Evolutionary conservation across 257 asterid genomes (phyloP).

Genomic region (Lavandula angustifolia): DNA sequence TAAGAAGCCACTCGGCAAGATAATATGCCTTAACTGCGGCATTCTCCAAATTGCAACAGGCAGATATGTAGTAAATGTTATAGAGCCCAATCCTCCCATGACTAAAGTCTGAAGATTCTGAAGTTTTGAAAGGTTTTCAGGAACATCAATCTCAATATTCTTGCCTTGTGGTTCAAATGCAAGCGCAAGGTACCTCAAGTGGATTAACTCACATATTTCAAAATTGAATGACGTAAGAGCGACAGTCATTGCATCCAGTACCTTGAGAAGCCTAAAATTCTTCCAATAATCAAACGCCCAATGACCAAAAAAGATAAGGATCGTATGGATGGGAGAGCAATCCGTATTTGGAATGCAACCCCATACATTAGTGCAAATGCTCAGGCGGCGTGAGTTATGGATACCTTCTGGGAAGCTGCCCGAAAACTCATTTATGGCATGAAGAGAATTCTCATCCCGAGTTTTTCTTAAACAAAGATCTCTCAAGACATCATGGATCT

Average conservation of each 20-base stretch:
- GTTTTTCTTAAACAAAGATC: slow-evolving; percentile 22
- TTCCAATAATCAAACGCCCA: slow-evolving; percentile 14
- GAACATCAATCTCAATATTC: not conserved
- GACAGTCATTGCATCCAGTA: not conserved
- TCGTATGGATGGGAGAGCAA: not conserved
- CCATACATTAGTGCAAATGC: not conserved
- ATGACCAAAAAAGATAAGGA: slow-evolving; percentile 7
- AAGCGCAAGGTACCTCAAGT: slow-evolving; percentile 24
- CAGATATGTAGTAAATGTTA: not conserved
- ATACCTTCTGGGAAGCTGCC: slow-evolving; percentile 17
- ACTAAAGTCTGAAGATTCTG: slow-evolving; percentile 22
- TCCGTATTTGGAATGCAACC: not conserved
- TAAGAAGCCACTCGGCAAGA: not conserved
- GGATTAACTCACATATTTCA: not conserved
- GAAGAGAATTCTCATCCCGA: slow-evolving; percentile 7
- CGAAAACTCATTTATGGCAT: not conserved
- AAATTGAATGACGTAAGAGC: not conserved
- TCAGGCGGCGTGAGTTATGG: slow-evolving; percentile 2
- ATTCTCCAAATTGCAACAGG: slow-evolving; percentile 20
- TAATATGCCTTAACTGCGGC: slow-evolving; percentile 29
- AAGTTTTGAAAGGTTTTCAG: not conserved
- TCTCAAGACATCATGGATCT: slow-evolving; percentile 29
- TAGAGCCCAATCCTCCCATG: too few relatives aligned
- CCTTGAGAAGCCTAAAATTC: not conserved
- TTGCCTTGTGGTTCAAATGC: too few relatives aligned